A percentile compares a stretch with the other conserved stretches of the same genome.
Evolutionary conservation across 108 stramenopile genomes (phyloP).

Genomic region (Epipyxis sp.): DNA sequence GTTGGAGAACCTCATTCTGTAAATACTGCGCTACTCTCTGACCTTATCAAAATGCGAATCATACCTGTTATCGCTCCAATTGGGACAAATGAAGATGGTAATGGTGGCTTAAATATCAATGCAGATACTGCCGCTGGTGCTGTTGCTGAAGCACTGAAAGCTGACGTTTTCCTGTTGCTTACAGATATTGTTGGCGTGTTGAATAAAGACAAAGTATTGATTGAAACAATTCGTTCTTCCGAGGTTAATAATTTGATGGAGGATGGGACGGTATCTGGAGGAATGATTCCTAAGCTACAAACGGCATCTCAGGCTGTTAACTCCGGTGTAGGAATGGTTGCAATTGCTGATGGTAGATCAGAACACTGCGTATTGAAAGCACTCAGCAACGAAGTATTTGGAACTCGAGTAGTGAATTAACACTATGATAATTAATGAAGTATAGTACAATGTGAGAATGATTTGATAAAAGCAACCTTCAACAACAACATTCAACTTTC

Average conservation of each 20-base stretch:
- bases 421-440: no score
- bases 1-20: constrained; percentile 83
- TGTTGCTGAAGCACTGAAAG: constrained; percentile 80
- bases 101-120: constrained; percentile 85
- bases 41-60: constrained; percentile 70
- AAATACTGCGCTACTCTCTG: constrained; percentile 67
- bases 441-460: no score
- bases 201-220: constrained; percentile 78
- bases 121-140: constrained; percentile 92
- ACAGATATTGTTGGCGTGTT: constrained; percentile 94
- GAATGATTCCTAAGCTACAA: constrained; percentile 90
- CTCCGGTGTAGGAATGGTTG: constrained; percentile 46
- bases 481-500: no score
- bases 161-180: constrained; percentile 79
- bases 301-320: constrained; percentile 41
- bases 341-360: constrained; percentile 57
- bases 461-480: no score
- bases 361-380: background rate
- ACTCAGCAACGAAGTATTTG: background rate
- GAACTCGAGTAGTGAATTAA: no score
- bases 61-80: constrained; percentile 92
- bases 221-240: constrained; percentile 65
- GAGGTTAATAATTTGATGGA: constrained; percentile 64
- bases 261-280: constrained; percentile 87
- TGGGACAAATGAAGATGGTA: constrained; percentile 73